Evolutionary conservation across 192 early-diverging fungal genomes (phyloP).

Genomic region (Podochytrium sp.): DNA sequence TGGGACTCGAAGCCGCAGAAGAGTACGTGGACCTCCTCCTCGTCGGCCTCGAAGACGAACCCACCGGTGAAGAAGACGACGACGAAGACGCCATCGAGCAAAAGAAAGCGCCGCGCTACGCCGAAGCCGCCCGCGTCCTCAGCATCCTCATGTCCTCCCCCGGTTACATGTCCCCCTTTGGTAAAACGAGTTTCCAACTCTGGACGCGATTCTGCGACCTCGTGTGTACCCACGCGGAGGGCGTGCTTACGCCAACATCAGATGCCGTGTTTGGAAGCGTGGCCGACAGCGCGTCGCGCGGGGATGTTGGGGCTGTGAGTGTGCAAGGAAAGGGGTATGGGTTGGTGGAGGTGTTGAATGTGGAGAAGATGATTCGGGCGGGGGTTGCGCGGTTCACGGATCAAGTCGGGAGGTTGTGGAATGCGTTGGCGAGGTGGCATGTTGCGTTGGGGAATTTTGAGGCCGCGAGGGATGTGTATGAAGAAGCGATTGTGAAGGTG

Average conservation of each 20-base stretch:
- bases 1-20: slow-evolving; percentile 75
- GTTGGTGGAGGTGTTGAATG: slow-evolving; percentile 63
- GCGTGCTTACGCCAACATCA: slow-evolving; percentile 44
- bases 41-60: slow-evolving; percentile 7
- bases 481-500: slow-evolving; percentile 83
- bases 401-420: slow-evolving; percentile 89
- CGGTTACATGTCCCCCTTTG: slow-evolving; percentile 64
- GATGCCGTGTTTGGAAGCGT: slow-evolving; percentile 48
- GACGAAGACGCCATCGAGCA: slow-evolving; percentile 9
- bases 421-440: slow-evolving; percentile 79
- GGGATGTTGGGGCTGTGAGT: slow-evolving; percentile 2
- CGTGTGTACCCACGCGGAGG: slow-evolving; percentile 72
- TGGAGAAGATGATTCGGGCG: slow-evolving; percentile 81
- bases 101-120: slow-evolving; percentile 56
- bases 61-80: slow-evolving; percentile 41
- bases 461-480: slow-evolving; percentile 90
- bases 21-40: slow-evolving; percentile 75
- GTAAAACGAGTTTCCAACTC: slow-evolving; percentile 67
- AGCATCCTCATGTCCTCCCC: slow-evolving; percentile 75
- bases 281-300: slow-evolving; percentile 7
- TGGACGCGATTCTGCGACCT: slow-evolving; percentile 89
- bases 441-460: slow-evolving; percentile 79
- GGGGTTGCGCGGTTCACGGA: slow-evolving; percentile 83
- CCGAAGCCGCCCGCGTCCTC: slow-evolving; percentile 77
- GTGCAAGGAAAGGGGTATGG: slow-evolving; percentile 8